Evolutionary conservation across 441 rosid species (phyloP).

Genomic region (Iberis amara): DNA sequence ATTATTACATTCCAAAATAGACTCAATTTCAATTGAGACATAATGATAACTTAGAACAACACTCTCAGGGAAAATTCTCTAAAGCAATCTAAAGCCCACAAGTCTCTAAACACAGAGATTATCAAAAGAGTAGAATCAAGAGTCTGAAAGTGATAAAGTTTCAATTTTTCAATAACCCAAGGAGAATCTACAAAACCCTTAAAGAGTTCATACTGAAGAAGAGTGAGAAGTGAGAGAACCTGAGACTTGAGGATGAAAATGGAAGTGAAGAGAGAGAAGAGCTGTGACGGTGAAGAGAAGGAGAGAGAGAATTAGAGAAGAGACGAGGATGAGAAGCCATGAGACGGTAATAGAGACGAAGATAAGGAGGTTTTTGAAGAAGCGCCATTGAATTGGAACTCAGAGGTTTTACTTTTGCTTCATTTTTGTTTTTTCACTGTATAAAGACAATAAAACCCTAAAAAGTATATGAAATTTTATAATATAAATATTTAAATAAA

Average conservation of each 20-base stretch:
- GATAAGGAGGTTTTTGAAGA: constrained; percentile 31
- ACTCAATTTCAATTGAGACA: background rate
- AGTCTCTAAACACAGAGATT: background rate
- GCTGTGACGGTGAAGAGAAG: constrained; percentile 27
- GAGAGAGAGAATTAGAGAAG: constrained; percentile 15
- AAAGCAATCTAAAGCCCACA: constrained; percentile 5
- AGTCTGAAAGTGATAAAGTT: background rate
- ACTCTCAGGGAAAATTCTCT: background rate
- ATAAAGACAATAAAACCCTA: constrained; percentile 12
- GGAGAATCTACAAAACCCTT: background rate
- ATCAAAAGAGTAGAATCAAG: background rate
- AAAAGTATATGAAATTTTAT: background rate
- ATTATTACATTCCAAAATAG: background rate
- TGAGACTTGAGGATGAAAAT: constrained; percentile 29
- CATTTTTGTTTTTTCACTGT: background rate
- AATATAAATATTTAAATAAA: background rate
- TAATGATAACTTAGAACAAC: background rate
- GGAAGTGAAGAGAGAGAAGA: constrained; percentile 30
- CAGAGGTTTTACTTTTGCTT: constrained; percentile 18
- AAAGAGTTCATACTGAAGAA: background rate
- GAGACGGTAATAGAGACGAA: constrained; percentile 31
- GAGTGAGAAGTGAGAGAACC: constrained; percentile 25
- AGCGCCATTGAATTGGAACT: constrained; percentile 33
- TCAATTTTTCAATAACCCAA: constrained; percentile 1
- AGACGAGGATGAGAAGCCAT: constrained; percentile 37